phyloP scores from a whole-genome alignment of 1,139 yeast genomes.

The Casaregolazyma lundiana region DNA sequence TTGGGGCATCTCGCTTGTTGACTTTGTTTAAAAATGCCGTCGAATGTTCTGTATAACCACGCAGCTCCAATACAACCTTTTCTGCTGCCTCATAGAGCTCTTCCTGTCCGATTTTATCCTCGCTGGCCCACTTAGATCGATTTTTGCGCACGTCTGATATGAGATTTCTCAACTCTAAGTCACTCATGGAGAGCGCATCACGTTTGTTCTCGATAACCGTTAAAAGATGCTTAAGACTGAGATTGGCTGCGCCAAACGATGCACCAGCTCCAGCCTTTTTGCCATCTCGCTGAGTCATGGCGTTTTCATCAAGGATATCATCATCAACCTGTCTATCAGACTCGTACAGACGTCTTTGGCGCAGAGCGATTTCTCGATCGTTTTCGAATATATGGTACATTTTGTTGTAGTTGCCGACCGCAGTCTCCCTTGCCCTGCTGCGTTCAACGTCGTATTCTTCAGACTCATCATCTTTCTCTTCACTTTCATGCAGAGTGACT shows the following conservation, averaged over 20 bases:
- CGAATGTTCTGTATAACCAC: constrained; percentile 94
- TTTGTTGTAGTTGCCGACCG: constrained; percentile 34
- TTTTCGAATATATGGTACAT: constrained; percentile 82
- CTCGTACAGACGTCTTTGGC: constrained; percentile 73
- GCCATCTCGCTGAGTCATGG: constrained; percentile 18
- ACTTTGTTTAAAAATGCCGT: constrained; percentile 94
- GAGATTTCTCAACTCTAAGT: constrained; percentile 74
- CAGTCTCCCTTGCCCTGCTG: constrained; percentile 19
- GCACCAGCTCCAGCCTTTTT: constrained; percentile 34
- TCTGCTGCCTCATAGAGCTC: constrained; percentile 97
- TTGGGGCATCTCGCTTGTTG: constrained; percentile 95
- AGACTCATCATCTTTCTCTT: constrained; percentile 17
- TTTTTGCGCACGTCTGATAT: constrained; percentile 91
- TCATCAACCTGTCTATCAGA: constrained; percentile 67
- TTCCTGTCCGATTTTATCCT: constrained; percentile 93
- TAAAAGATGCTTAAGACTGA: constrained; percentile 75
- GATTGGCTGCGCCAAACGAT: constrained; percentile 72
- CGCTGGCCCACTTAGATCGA: constrained; percentile 95
- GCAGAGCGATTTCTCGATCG: constrained; percentile 72
- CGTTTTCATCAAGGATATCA: constrained; percentile 22
- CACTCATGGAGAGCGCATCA: constrained; percentile 70
- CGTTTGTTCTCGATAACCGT: constrained; percentile 74
- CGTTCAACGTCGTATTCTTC: neutral
- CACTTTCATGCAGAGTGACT: constrained; percentile 13
- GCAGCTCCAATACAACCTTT: constrained; percentile 80